Evolutionary conservation across 768 basidiomycete genomes (phyloP).

Genomic region (Tulasnella sp.): DNA sequence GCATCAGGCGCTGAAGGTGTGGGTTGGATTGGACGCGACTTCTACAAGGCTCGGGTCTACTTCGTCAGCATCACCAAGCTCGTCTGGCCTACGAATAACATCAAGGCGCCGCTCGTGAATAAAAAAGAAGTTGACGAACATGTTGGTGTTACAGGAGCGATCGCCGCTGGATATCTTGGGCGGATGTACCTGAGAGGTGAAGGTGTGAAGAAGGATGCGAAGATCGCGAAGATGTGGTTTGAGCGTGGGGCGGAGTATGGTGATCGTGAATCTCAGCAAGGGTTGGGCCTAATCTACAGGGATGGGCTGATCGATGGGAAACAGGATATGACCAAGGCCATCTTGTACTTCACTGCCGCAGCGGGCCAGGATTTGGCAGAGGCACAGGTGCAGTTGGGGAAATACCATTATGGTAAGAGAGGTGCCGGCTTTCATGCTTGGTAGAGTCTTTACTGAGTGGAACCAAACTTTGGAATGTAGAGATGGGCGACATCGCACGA

Average conservation of each 20-base stretch:
- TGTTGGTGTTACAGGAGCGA: conserved; percentile 48
- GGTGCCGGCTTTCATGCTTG: not conserved
- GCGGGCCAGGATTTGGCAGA: conserved; percentile 85
- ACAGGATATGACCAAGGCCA: conserved; percentile 52
- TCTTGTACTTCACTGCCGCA: conserved; percentile 61
- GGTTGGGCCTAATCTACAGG: conserved; percentile 82
- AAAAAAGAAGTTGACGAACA: conserved; percentile 42
- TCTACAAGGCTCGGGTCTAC: conserved; percentile 63
- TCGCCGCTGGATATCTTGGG: conserved; percentile 80
- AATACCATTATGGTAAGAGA: conserved; percentile 52
- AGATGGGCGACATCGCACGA: conserved; percentile 49
- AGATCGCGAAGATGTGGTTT: conserved; percentile 85
- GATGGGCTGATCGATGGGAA: conserved; percentile 72
- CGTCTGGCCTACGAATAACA: conserved; percentile 78
- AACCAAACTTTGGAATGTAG: conserved; percentile 31
- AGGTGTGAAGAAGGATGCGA: conserved; percentile 67
- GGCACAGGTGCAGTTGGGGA: conserved; percentile 84
- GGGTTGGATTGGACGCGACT: conserved; percentile 76
- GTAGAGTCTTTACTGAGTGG: not conserved
- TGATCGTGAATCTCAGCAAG: conserved; percentile 84
- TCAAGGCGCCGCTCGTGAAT: conserved; percentile 31
- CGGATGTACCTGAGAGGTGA: conserved; percentile 93
- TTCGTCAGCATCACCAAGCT: conserved; percentile 75
- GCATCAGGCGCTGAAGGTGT: conserved; percentile 87
- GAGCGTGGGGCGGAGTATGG: conserved; percentile 70